Evolutionary conservation across 1,284 basidiomycete genomes (phyloP), one percentile per base, ranked within the genome.

Genomic region (Leccinum fallax): DNA sequence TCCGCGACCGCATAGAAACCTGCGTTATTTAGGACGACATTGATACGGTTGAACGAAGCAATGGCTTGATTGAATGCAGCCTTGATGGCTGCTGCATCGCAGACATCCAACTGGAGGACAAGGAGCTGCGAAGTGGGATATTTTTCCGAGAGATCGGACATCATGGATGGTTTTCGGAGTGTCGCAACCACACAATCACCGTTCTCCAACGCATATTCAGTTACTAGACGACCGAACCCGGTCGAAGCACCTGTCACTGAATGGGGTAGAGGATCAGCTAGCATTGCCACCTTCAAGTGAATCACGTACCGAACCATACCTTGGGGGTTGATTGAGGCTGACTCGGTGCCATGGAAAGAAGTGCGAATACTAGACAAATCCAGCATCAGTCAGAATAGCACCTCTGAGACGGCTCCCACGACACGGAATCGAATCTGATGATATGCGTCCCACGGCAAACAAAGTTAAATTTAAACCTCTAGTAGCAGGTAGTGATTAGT

Each of bases 11-110:
- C 60, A 5, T 51, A 71, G 57, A 64, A 68, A n/a, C 75, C 75
- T 1, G 76, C 74, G n/a, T 78, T 78, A 11, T 77, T 78, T 2
- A 77, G 26, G n/a, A 77, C 73, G 2, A 78, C 66, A 28, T 78
- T 76, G 8, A 77, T 38, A 10, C 71, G 64, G 30, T 62, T 56
- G 51, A 76, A 78, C 21, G 60, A 52, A 4, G 64, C 49, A 40
- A 66, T 21, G 4, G 75, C 68, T 46, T 64, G 55, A 2, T 68
- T 57, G 57, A 77, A 78, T 26, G 73, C 71, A 36, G 57, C 21
- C 0, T 61, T 48, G 55, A 77, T 65, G 2, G 65, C 62, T 5
- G 51, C 48, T 4, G 69, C 19, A 6, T 69, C 62, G 2, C 63
- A 62, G 28, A 77, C 74, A 51, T 78, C 74, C 9, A 76, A 55